phyloP scores from a whole-genome alignment of 1,284 basidiomycete genomes.

The Ustilago curta region DNA sequence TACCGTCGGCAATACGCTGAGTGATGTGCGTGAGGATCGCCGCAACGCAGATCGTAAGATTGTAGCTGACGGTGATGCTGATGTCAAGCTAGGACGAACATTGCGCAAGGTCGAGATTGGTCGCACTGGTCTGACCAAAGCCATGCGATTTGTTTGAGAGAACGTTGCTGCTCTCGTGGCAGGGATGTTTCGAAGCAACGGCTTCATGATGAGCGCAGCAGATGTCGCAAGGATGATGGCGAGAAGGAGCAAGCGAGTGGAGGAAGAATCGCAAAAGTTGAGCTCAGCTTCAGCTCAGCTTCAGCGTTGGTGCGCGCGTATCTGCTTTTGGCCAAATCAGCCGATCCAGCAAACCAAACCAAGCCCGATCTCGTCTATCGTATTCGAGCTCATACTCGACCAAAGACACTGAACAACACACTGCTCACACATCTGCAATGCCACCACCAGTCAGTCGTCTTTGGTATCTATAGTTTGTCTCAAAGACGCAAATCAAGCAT shows the following conservation, averaged over 20 bases:
- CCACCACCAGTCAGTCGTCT: not conserved
- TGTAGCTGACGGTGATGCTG: not conserved
- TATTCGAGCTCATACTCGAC: no score
- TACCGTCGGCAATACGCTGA: not conserved
- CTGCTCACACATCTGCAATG: not conserved
- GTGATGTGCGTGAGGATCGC: not conserved
- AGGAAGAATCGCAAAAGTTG: not conserved
- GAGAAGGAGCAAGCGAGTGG: not conserved
- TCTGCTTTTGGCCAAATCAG: not conserved
- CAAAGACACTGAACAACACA: not conserved
- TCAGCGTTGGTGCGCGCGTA: constrained; percentile 2
- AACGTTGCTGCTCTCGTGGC: not conserved
- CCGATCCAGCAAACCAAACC: no score
- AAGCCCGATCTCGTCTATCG: no score
- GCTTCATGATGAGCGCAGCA: constrained; percentile 18
- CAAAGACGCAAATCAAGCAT: constrained; percentile 20
- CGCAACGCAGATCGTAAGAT: not conserved
- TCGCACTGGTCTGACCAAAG: not conserved
- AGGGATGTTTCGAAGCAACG: constrained; percentile 2
- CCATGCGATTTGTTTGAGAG: constrained; percentile 2
- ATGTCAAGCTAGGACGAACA: not conserved
- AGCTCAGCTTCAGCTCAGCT: constrained; percentile 1
- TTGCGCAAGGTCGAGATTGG: constrained; percentile 3
- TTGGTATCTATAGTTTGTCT: not conserved
- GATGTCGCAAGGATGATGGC: not conserved